Percentiles rank a stretch among this genome's conserved stretches.
phyloP scores from a whole-genome alignment of 106 monocot species.

The Xerophyta viscosa region DNA sequence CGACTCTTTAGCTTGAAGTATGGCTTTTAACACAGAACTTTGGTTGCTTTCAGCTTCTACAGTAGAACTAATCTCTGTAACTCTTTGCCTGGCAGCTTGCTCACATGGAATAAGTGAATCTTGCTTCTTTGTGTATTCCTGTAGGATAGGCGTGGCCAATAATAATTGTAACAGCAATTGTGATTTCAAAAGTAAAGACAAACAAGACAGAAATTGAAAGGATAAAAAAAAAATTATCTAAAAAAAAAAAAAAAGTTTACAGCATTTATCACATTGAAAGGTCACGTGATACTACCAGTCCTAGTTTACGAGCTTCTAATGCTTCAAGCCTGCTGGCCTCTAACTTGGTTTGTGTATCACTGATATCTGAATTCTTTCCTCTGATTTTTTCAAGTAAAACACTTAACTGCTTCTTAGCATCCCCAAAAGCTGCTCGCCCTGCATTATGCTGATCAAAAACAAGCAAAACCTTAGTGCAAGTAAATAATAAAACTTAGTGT shows the following conservation, averaged over 20 bases:
- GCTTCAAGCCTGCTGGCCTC: conserved; percentile 47
- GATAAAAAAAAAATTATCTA: no score
- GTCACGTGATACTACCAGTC: conserved; percentile 38
- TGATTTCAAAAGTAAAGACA: no score
- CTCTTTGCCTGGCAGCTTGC: conserved; percentile 88
- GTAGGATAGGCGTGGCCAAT: no score
- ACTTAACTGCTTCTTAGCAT: conserved; percentile 52
- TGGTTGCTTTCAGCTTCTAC: conserved; percentile 86
- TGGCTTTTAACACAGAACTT: conserved; percentile 79
- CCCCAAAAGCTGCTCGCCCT: conserved; percentile 52
- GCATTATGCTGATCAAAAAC: conserved; percentile 82
- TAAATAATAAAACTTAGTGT: no score
- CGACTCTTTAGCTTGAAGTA: conserved; percentile 73
- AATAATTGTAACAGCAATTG: no score
- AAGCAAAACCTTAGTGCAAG: no score
- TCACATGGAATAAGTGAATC: conserved; percentile 80
- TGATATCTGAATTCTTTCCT: conserved; percentile 24
- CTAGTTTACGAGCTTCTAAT: conserved; percentile 49
- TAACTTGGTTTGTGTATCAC: conserved; percentile 42
- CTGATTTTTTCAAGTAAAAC: conserved; percentile 48
- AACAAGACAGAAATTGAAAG: no score
- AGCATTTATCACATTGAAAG: not conserved
- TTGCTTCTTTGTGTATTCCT: conserved; percentile 77
- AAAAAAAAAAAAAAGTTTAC: no score
- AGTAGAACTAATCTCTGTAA: conserved; percentile 56